These are phyloP conservation scores for Jackrogersella minutella DNA, from an alignment of 495 filamentous ascomycete species.

Conservation along the genomic window DNA sequence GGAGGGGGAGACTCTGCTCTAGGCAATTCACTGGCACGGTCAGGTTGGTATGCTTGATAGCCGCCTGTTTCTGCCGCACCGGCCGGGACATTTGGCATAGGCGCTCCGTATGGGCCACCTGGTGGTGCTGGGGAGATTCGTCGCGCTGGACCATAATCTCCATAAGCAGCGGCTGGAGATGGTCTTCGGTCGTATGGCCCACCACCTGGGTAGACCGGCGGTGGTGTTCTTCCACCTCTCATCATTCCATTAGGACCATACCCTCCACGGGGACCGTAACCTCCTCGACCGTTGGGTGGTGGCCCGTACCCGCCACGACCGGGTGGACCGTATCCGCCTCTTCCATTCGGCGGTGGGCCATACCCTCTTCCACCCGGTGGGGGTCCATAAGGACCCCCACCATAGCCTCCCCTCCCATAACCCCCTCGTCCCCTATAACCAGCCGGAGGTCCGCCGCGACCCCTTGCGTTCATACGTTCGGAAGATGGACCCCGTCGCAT, in stretches of 20 bases:
- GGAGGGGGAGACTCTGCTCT: slow-evolving; percentile 71
- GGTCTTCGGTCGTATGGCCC: slow-evolving; percentile 57
- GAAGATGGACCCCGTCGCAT: slow-evolving; percentile 69
- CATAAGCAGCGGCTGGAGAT: slow-evolving; percentile 58
- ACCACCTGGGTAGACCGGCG: slow-evolving; percentile 57
- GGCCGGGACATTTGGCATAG: slow-evolving; percentile 43
- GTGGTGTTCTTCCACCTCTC: slow-evolving; percentile 65
- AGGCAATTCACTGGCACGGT: slow-evolving; percentile 50
- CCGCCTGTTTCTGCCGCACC: slow-evolving; percentile 32
- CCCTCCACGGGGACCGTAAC: slow-evolving; percentile 62
- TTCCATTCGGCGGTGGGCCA: slow-evolving; percentile 49
- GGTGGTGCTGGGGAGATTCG: slow-evolving; percentile 48
- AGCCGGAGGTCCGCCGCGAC: slow-evolving; percentile 59
- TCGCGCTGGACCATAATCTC: slow-evolving; percentile 43
- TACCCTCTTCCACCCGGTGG: slow-evolving; percentile 54
- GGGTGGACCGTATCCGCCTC: slow-evolving; percentile 52
- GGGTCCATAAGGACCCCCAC: slow-evolving; percentile 31
- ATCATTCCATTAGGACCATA: slow-evolving; percentile 60
- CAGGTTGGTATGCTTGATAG: slow-evolving; percentile 55
- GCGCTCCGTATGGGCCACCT: slow-evolving; percentile 47
- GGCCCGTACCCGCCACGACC: slow-evolving; percentile 51
- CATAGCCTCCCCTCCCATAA: slow-evolving; percentile 46
- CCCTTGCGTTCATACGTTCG: slow-evolving; percentile 64
- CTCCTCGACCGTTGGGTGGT: slow-evolving; percentile 50
- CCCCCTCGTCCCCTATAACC: slow-evolving; percentile 65